phyloP scores from a whole-genome alignment of 148 eudicot species.

The Amaranthus cruentus region DNA sequence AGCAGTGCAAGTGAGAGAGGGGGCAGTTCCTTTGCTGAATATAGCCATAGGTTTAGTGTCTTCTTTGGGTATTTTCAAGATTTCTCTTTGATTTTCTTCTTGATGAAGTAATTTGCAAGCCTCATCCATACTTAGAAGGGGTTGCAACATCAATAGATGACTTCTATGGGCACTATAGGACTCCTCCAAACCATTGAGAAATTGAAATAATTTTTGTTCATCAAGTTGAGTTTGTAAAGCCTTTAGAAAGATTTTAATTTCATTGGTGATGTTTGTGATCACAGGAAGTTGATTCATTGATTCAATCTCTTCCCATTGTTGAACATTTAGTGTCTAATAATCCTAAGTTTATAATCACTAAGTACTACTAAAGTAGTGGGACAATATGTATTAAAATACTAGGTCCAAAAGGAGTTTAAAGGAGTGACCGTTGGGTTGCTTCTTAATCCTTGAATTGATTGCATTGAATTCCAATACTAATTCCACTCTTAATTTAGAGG shows the following conservation, averaged over 20 bases:
- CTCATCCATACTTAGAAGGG: not conserved
- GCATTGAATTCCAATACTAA: no score
- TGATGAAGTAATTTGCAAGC: not conserved
- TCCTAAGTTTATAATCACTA: no score
- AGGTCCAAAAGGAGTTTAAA: no score
- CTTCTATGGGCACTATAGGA: not conserved
- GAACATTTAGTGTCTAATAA: no score
- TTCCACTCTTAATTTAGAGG: no score
- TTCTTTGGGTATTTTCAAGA: not conserved
- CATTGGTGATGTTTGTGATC: not conserved
- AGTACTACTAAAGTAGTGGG: no score
- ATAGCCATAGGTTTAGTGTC: not conserved
- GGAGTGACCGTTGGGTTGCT: no score
- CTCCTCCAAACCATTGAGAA: not conserved
- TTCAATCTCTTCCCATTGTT: not conserved
- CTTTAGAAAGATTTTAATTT: not conserved
- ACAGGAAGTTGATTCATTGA: not conserved
- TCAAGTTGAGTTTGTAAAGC: not conserved
- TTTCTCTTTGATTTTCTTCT: constrained; percentile 2
- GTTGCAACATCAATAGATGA: not conserved
- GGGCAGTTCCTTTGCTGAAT: not conserved
- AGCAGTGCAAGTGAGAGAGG: no score
- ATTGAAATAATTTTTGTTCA: not conserved
- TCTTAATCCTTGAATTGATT: no score
- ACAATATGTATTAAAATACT: no score